Evolutionary conservation across 2,329 filamentous ascomycete species (phyloP), one percentile per base, ranked within the genome.

Genomic region (Sordariomycetes sp.): DNA sequence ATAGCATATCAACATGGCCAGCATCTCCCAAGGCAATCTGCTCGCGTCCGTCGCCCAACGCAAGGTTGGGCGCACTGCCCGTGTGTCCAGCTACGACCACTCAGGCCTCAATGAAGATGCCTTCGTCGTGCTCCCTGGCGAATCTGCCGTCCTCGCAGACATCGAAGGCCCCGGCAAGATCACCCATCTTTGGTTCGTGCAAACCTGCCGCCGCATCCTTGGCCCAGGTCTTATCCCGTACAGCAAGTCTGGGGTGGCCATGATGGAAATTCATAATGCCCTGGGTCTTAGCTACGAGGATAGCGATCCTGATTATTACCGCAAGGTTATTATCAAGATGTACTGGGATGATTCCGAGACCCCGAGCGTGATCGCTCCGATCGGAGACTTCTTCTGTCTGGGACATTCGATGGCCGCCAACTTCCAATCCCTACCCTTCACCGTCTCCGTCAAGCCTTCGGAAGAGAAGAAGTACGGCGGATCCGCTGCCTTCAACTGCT

Each of bases 381-480:
- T 54, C 7, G 51, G 51, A 4, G 51, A 54, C 33, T 54, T 54
- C 40, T 54, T 54, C 42, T 54, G 50, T 26, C 15, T 54, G 2
- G 50, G 50, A 9, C 46, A 55, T 27, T 53, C 50, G 11, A 51
- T 54, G 45, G 49, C 51, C 1, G 48, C 51, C 28, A 54, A 55
- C 31, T 55, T 54, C 38, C 51, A 54, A 32, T 54, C 51, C 1
- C 41, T 53, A n/a, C 51, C 51, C 3, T 54, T 55, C 39, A 55
- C 51, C 0, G 51, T 51, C 15, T 48, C 47, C 16, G 50, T 53
- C 8, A 54, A 52, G 35, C 51, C 51, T 7, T 47, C 48, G 2
- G 51, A 55, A 34, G 51, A 55, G 30, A 53, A 53, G 41, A 96
- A 54, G 36, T 55, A 46, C 40, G 51, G 51, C n/a, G 51, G 51